phyloP scores from a whole-genome alignment of 2,329 filamentous ascomycete genomes.

The Pezicula radicicola region DNA sequence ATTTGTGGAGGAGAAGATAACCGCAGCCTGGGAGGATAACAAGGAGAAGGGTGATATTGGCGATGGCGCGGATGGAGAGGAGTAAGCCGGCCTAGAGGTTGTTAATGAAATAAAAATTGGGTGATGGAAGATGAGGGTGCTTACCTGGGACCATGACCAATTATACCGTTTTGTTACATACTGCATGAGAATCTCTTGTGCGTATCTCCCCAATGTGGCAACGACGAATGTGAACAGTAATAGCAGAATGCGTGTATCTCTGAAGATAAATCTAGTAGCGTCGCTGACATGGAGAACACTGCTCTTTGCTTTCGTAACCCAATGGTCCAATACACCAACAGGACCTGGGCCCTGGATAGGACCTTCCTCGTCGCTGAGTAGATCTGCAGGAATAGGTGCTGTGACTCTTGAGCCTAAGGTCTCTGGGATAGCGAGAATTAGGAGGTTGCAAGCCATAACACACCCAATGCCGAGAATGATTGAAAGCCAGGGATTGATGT shows the following conservation, averaged over 20 bases:
- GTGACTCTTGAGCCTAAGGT: slow-evolving; percentile 5
- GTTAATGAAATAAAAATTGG: not conserved
- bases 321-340: not conserved
- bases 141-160: slow-evolving; percentile 43
- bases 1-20: slow-evolving; percentile 2
- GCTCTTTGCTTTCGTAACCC: not conserved
- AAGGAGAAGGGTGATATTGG: slow-evolving; percentile 11
- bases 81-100: slow-evolving; percentile 10
- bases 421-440: slow-evolving; percentile 19
- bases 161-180: slow-evolving; percentile 49
- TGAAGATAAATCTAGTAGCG: not conserved
- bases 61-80: slow-evolving; percentile 10
- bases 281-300: slow-evolving; percentile 3
- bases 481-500: slow-evolving; percentile 9
- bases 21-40: slow-evolving; percentile 12
- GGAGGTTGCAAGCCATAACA: not conserved
- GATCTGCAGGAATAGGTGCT: slow-evolving; percentile 3
- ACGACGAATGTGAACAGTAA: slow-evolving; percentile 3
- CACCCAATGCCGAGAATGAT: slow-evolving; percentile 7
- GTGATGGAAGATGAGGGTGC: not conserved
- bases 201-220: slow-evolving; percentile 11
- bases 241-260: not conserved
- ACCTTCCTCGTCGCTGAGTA: not conserved
- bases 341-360: not conserved
- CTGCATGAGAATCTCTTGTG: slow-evolving; percentile 42